Percentiles rank a stretch among this genome's conserved stretches.
These are phyloP conservation scores for Oidium heveae DNA, from an alignment of 2,329 filamentous ascomycete species.

Conservation along the genomic window DNA sequence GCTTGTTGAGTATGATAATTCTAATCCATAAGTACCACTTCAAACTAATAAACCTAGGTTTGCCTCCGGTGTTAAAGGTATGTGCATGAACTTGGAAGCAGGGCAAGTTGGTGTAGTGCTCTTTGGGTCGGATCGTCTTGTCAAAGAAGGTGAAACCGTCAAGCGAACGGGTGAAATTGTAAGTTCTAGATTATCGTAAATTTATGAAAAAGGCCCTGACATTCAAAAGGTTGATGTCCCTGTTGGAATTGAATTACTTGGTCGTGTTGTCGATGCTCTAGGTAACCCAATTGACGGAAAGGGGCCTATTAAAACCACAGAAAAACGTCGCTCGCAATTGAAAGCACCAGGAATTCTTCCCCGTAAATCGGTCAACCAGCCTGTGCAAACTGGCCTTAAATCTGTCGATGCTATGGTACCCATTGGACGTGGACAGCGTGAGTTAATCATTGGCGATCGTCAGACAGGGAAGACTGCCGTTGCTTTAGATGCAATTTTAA, in stretches of 20 bases:
- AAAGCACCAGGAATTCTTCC: constrained; percentile 98
- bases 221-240: constrained; percentile 65
- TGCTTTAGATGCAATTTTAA: constrained; percentile 90
- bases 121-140: constrained; percentile 98
- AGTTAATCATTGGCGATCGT: constrained; percentile 99
- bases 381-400: constrained; percentile 98
- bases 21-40: constrained; percentile 2
- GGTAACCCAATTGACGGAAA: constrained; percentile 99
- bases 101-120: constrained; percentile 99
- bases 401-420: constrained; percentile 99
- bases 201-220: constrained; percentile 5
- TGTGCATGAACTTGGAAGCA: constrained; percentile 99
- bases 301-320: constrained; percentile 77
- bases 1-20: constrained; percentile 75
- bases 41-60: constrained; percentile 34
- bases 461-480: constrained; percentile 99
- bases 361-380: constrained; percentile 90
- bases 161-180: constrained; percentile 99
- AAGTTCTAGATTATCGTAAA: constrained; percentile 24
- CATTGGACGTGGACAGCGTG: constrained; percentile 98
- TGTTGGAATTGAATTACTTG: constrained; percentile 76
- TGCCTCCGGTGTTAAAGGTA: constrained; percentile 98
- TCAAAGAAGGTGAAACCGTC: constrained; percentile 98
- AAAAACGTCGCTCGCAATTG: constrained; percentile 89
- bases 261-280: constrained; percentile 94